Base-by-base conservation (phyloP, 192 early-diverging fungal species). In the Thamnidium elegans region DNA sequence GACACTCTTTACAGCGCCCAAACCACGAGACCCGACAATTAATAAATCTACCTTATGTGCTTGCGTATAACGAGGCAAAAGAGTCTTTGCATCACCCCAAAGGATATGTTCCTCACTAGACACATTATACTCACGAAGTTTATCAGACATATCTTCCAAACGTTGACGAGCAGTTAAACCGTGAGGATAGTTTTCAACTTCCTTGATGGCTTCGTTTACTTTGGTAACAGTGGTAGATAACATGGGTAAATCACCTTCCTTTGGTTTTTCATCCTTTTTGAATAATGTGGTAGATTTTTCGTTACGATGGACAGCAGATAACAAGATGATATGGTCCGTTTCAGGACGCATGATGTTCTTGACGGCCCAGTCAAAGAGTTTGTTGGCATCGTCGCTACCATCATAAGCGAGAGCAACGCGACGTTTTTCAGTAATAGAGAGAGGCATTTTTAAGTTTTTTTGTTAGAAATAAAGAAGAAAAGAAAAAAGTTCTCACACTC, bases 21-120 rank as follows among this genome's bases (percentile, higher is more conserved):
- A 47, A 48, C 73, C 73, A 39, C 73, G 56, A 9, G 73, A 75
- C n/a, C 73, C 73, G 7, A 75, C 63, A 19, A 75, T 75, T 7
- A 75, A 48, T 36, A 75, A 56, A 54, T 75, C 64, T 3, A 75
- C 73, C 7, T 62, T 61, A 15, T 65, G 50, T 14, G 60, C 31
- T 39, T 67, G 52, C 7, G 73, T 75, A 42, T 65, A 75, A 13
- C 63, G 56, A 20, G 73, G 73, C n/a, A 75, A 50, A 7, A 63
- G 23, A 0, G 34, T 20, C 42, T 58, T 66, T 20, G 73, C 68
- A 45, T 75, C 73, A 31, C 73, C 73, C 67, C 68, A 75, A 7
- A 75, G 47, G 20, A 75, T 67, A 23, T 70, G 68, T 20, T 75
- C 58, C 36, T 75, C 68, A 48, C 63, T 69, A 4, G 73, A 68